phyloP scores from a whole-genome alignment of 2,329 filamentous ascomycete genomes.

The Alternaria atra region DNA sequence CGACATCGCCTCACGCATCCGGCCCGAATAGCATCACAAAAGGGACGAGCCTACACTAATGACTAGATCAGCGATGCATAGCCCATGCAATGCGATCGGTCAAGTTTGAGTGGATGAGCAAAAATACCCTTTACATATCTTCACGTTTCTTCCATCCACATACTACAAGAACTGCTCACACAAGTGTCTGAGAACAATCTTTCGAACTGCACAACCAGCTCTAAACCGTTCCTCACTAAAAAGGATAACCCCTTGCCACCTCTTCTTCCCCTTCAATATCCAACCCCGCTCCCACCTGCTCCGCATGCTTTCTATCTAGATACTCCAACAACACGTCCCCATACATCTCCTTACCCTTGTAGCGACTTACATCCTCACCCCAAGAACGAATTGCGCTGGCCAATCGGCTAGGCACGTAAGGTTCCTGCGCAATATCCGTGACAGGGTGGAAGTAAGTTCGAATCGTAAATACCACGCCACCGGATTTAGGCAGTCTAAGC shows the following conservation, averaged over 20 bases:
- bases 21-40: constrained; percentile 10
- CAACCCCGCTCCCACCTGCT: constrained; percentile 74
- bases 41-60: not conserved
- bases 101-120: not conserved
- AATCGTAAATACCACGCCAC: constrained; percentile 74
- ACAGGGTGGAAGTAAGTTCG: constrained; percentile 81
- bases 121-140: not conserved
- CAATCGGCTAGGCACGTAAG: constrained; percentile 79
- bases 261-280: constrained; percentile 70
- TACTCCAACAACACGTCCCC: constrained; percentile 77
- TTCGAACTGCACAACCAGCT: not conserved
- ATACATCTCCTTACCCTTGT: constrained; percentile 82
- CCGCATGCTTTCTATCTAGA: constrained; percentile 75
- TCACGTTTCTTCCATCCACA: no score
- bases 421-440: constrained; percentile 72
- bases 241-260: constrained; percentile 67
- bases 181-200: no score
- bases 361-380: constrained; percentile 77
- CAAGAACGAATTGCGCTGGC: constrained; percentile 83
- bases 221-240: constrained; percentile 30
- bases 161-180: no score
- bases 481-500: constrained; percentile 55
- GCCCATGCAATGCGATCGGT: not conserved
- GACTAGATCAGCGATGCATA: not conserved
- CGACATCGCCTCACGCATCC: constrained; percentile 8